Percentiles rank a stretch among this genome's conserved stretches.
phyloP scores from a whole-genome alignment of 116 monocot genomes.

The Iris pallida region DNA sequence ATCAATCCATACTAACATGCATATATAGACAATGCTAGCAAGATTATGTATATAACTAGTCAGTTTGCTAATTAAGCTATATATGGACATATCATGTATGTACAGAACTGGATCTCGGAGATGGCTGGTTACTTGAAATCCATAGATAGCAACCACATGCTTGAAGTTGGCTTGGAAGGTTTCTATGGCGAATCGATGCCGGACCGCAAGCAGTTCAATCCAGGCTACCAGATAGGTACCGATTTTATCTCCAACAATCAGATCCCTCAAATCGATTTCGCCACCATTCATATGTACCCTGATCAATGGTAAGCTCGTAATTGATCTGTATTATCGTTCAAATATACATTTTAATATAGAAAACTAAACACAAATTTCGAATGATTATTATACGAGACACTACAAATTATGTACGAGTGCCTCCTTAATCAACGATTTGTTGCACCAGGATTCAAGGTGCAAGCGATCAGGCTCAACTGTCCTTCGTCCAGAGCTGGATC shows the following conservation, averaged over 20 bases:
- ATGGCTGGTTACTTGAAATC: conserved; percentile 41
- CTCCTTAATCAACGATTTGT: neutral
- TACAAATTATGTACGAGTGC: neutral
- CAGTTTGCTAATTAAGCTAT: too few relatives aligned
- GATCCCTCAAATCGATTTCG: conserved; percentile 30
- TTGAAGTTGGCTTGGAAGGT: conserved; percentile 43
- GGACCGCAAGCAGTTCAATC: conserved; percentile 33
- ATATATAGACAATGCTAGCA: neutral
- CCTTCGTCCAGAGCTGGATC: conserved; percentile 28
- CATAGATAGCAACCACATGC: conserved; percentile 39
- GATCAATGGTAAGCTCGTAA: conserved; percentile 26
- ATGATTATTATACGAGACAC: too few relatives aligned
- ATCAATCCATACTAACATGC: neutral
- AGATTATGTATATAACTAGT: neutral
- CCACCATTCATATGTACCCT: conserved; percentile 55
- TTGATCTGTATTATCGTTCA: too few relatives aligned
- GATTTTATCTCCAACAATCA: conserved; percentile 45
- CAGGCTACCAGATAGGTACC: conserved; percentile 25
- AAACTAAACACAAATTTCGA: too few relatives aligned
- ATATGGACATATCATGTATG: too few relatives aligned
- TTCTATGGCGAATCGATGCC: conserved; percentile 44
- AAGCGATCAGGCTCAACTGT: conserved; percentile 4
- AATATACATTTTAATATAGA: too few relatives aligned
- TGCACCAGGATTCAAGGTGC: conserved; percentile 17
- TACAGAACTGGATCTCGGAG: conserved; percentile 44